A percentile compares a stretch with the other conserved stretches of the same genome.
These are phyloP conservation scores for Punctularia strigosozonata DNA, from an alignment of 768 basidiomycete genomes.

Conservation along the genomic window DNA sequence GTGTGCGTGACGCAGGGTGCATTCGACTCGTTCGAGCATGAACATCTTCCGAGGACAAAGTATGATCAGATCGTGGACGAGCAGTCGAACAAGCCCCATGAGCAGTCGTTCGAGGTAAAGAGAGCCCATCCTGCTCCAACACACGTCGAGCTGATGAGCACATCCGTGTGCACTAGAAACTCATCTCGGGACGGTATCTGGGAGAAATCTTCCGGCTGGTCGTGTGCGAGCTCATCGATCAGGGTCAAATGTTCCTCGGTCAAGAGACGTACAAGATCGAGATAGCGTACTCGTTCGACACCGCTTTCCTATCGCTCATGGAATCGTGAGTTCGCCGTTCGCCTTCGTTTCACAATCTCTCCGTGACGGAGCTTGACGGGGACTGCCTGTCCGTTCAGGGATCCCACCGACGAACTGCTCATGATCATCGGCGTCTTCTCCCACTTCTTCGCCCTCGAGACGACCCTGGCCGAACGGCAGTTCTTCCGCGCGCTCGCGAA, in stretches of 20 bases:
- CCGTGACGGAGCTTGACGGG: background rate
- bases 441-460: constrained; percentile 94
- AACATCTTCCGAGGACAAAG: constrained; percentile 89
- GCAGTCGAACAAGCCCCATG: constrained; percentile 89
- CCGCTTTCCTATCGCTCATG: constrained; percentile 94
- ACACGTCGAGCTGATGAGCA: background rate
- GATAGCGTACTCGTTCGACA: constrained; percentile 86
- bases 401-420: constrained; percentile 91
- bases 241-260: constrained; percentile 93
- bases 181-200: constrained; percentile 90
- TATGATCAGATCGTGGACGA: constrained; percentile 91
- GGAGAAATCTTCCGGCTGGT: constrained; percentile 95
- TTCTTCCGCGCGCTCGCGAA: constrained; percentile 94
- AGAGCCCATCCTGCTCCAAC: background rate
- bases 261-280: constrained; percentile 99
- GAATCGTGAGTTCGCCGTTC: constrained; percentile 49
- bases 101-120: constrained; percentile 83
- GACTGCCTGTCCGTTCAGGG: constrained; percentile 31
- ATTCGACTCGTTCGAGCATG: constrained; percentile 92
- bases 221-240: constrained; percentile 90
- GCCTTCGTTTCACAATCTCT: background rate
- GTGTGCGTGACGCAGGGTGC: constrained; percentile 51
- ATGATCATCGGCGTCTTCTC: constrained; percentile 97
- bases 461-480: constrained; percentile 90
- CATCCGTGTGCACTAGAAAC: constrained; percentile 49